Conservation (phyloP, 2,329 filamentous ascomycete genomes). For the Penicillium sp. region DNA sequence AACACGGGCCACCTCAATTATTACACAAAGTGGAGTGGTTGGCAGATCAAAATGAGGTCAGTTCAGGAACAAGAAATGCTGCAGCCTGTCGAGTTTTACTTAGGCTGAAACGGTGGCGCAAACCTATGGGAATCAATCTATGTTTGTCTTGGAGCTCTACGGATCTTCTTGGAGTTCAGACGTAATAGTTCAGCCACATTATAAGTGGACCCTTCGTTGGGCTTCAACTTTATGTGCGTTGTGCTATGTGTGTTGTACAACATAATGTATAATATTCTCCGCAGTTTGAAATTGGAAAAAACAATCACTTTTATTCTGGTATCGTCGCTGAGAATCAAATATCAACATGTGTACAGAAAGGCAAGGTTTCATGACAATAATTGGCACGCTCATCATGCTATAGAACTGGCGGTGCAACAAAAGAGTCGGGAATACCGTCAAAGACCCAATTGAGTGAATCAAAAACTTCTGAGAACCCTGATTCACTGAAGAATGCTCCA, state of each 20-base stretch:
- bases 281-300: not conserved
- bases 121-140: not conserved
- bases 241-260: not conserved
- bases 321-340: constrained; percentile 13
- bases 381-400: constrained; percentile 12
- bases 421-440: constrained; percentile 72
- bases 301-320: constrained; percentile 13
- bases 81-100: constrained; percentile 4
- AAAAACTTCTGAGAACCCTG: constrained; percentile 70
- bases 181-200: constrained; percentile 7
- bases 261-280: too few species aligned
- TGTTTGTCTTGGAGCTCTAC: not conserved
- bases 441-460: constrained; percentile 91
- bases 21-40: constrained; percentile 1
- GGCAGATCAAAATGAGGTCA: constrained; percentile 2
- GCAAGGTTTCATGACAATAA: not conserved
- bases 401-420: constrained; percentile 38
- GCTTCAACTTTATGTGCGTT: not conserved
- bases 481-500: constrained; percentile 39
- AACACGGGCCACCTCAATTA: constrained; percentile 3
- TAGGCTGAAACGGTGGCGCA: not conserved
- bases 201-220: not conserved
- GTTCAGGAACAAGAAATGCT: constrained; percentile 1
- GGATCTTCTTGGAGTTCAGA: not conserved
- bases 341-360: constrained; percentile 3